phyloP scores from a whole-genome alignment of 768 basidiomycete genomes.

The Agrocybe praecox region DNA sequence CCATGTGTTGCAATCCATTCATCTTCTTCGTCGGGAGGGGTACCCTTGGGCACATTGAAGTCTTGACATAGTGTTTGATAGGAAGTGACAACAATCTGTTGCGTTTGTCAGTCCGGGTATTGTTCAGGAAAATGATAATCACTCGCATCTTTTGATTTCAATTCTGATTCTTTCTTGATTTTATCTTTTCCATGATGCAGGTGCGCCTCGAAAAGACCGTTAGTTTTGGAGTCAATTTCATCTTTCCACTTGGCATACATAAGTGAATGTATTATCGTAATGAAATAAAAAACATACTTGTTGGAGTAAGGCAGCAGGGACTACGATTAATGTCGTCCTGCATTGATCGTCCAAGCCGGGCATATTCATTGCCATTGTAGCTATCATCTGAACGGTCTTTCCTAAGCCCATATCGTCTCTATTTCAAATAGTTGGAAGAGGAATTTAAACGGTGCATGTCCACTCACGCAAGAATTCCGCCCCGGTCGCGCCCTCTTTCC shows the following conservation, averaged over 20 bases:
- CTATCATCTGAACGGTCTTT: slow-evolving; percentile 82
- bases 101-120: not conserved
- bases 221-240: slow-evolving; percentile 70
- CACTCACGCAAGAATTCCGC: slow-evolving; percentile 65
- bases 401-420: slow-evolving; percentile 77
- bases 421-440: slow-evolving; percentile 4
- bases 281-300: slow-evolving; percentile 44
- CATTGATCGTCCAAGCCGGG: slow-evolving; percentile 45
- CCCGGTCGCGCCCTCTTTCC: slow-evolving; percentile 52
- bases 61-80: slow-evolving; percentile 73
- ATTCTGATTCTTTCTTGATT: slow-evolving; percentile 50
- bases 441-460: not conserved
- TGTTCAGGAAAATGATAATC: not conserved
- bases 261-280: not conserved
- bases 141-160: slow-evolving; percentile 57
- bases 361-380: slow-evolving; percentile 71
- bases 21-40: slow-evolving; percentile 47
- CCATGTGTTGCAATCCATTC: slow-evolving; percentile 53
- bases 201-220: slow-evolving; percentile 60
- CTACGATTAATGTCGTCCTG: slow-evolving; percentile 71
- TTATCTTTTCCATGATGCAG: slow-evolving; percentile 77
- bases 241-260: slow-evolving; percentile 59
- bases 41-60: slow-evolving; percentile 52
- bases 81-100: slow-evolving; percentile 72
- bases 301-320: slow-evolving; percentile 72